Base-by-base conservation (phyloP, 2,329 filamentous ascomycete genomes). In the Sporothrix curviconia region DNA sequence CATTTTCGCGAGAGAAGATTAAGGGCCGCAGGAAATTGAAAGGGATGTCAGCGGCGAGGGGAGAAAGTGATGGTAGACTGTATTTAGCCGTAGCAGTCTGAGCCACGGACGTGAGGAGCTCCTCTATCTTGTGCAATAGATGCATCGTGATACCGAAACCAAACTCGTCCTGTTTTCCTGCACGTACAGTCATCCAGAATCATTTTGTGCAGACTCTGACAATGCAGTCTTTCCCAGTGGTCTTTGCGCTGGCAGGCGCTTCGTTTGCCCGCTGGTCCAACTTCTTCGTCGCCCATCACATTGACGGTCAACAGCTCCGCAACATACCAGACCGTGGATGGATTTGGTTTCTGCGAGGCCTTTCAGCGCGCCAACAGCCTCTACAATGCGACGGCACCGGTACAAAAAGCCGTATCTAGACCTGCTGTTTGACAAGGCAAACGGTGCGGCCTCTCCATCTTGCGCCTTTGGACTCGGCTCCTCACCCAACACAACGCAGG, bases 361-460 rank as follows among this genome's bases (percentile, higher is more conserved):
- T 79, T 79, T 60, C 71, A 71, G 7, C 69, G 72, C 15, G 75
- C 74, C 11, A 69, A 69, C 17, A 68, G 73, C 43, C 71, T 77
- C 39, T 67, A 73, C 40, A 70, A 70, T 43, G 62, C 71, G 5
- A 55, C 68, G 0, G 59, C 64, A 1, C 61, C 63, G 3, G 65
- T 66, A 25, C 69, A 70, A 36, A 67, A 66, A 50, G 63, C 72
- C 42, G 72, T 69, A n/a, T 0, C 70, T 80, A 0, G 75, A 80
- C 58, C 67, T 72, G 34, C 67, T 80, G 1, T 79, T 78, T 64
- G 74, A 67, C 64, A 71, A 69, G 2, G 72, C 69, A 14, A 71
- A 67, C 0, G 76, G 77, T 1, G 77, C 77, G 78, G 77, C 0
- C 68, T 81, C 56, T 75, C 74, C 7, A 79, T 81, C 59, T 67